Evolutionary conservation across 306 rosid genomes (phyloP).

Genomic region (Pyrus pyrifolia): DNA sequence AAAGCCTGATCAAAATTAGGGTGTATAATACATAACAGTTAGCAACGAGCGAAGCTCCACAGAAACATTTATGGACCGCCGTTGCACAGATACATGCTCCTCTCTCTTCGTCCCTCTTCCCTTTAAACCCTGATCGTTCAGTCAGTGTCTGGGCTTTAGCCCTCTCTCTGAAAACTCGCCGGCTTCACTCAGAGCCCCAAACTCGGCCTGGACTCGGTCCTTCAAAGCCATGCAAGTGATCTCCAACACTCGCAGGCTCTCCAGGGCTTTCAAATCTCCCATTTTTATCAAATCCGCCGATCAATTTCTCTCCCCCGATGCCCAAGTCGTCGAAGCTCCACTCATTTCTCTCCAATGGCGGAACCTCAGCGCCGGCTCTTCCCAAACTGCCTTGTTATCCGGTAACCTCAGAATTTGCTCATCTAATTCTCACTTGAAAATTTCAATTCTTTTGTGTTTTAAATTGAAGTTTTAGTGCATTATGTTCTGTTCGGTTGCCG

Average conservation of each 20-base stretch:
- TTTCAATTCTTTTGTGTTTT: background rate
- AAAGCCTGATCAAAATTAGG: background rate
- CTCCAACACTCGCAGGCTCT: slow-evolving; percentile 50
- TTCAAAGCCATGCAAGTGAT: slow-evolving; percentile 53
- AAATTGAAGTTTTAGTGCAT: background rate
- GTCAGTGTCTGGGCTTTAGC: background rate
- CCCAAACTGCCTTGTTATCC: slow-evolving; percentile 17
- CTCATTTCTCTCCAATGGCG: slow-evolving; percentile 29
- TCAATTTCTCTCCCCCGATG: slow-evolving; percentile 31
- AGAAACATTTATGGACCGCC: slow-evolving; percentile 6
- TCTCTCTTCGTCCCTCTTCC: background rate
- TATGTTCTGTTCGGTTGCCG: background rate
- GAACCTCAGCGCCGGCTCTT: slow-evolving; percentile 8
- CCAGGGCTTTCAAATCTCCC: slow-evolving; percentile 42
- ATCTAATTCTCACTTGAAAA: background rate
- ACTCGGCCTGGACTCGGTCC: slow-evolving; percentile 19
- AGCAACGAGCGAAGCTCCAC: slow-evolving; percentile 16
- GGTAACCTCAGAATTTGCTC: slow-evolving; percentile 22
- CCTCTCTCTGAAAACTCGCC: slow-evolving; percentile 21
- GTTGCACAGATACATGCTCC: background rate
- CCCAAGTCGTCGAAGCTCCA: slow-evolving; percentile 20
- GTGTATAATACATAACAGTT: background rate
- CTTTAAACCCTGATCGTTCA: slow-evolving; percentile 38
- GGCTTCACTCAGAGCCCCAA: slow-evolving; percentile 30
- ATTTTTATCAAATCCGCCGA: slow-evolving; percentile 24